Base-by-base conservation (phyloP, 139 green algal genomes). In the Coelastrella sp. region DNA sequence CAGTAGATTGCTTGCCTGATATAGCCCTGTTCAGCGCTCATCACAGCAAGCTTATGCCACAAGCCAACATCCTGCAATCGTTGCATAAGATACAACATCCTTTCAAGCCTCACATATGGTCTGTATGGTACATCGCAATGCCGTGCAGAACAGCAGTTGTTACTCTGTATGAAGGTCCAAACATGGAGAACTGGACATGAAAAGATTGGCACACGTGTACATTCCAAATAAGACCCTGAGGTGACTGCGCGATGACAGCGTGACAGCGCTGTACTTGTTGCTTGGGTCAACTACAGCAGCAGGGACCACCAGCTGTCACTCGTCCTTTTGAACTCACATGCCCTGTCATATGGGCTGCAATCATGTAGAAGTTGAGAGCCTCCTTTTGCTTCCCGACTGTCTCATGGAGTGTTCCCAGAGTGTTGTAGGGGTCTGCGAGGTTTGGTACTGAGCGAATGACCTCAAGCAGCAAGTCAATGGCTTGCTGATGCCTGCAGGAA, bases 331-430 rank as follows among this genome's bases (percentile, higher is more conserved):
- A 19, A 11, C 72, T n/a, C 48, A 88, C 91, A 84, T 93, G 94
- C 17, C 91, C 91, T 3, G 90, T 94, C 37, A 98, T 87, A 90
- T 98, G 96, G 2, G 91, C 96, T 1, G 96, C 95, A 38, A 98
- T 96, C 94, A 98, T 98, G 90, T 92, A 95, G 83, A 97, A 98
- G 87, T 98, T 91, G 25, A 98, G 89, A 0, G 95, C 91, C 79
- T 93, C 94, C 34, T 87, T 89, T 45, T 57, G 67, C 41, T 90
- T 51, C 3, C 76, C 81, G 62, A 64, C 0, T 1, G 87, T 88
- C 71, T 98, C 95, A 69, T 98, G 85, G 53, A 98, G 69, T 83
- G 95, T 84, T 1, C 93, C 96, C 81, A 98, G 89, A 5, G 94
- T 97, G 88, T 95, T 89, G 89, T 98, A 98, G 41, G 94, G 89